Evolutionary conservation across 768 basidiomycete species (phyloP).

Genomic region (Sutorius australiensis): DNA sequence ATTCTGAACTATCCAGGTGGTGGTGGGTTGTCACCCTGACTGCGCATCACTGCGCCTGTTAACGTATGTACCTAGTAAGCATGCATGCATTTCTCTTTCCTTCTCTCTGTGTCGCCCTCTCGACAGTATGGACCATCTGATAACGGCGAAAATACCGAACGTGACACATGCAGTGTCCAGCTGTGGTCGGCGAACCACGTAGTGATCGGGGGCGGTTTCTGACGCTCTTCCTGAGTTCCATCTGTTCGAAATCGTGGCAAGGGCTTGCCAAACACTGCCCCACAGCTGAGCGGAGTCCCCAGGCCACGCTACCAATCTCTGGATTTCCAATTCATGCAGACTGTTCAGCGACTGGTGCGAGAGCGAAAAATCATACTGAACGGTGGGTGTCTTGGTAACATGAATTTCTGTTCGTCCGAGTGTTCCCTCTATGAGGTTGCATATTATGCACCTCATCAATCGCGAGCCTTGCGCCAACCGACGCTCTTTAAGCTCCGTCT

Average conservation of each 20-base stretch:
- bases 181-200: conserved; percentile 27
- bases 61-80: conserved; percentile 2
- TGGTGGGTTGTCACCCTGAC: conserved; percentile 5
- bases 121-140: conserved; percentile 16
- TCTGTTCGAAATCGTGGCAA: conserved; percentile 18
- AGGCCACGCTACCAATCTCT: conserved; percentile 6
- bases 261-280: conserved; percentile 24
- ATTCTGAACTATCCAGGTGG: neutral
- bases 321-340: conserved; percentile 8
- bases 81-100: neutral
- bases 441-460: conserved; percentile 9
- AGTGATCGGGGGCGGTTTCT: conserved; percentile 26
- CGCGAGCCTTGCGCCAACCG: conserved; percentile 6
- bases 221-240: conserved; percentile 13
- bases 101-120: conserved; percentile 7
- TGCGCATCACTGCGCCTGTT: conserved; percentile 24
- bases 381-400: conserved; percentile 6
- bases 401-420: conserved; percentile 8
- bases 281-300: conserved; percentile 5
- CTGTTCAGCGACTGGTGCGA: conserved; percentile 17
- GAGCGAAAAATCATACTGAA: neutral
- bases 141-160: conserved; percentile 5
- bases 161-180: conserved; percentile 16
- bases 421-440: conserved; percentile 7
- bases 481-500: conserved; percentile 26